Evolutionary conservation across 306 rosid genomes (phyloP).

Genomic region (Vicia faba): DNA sequence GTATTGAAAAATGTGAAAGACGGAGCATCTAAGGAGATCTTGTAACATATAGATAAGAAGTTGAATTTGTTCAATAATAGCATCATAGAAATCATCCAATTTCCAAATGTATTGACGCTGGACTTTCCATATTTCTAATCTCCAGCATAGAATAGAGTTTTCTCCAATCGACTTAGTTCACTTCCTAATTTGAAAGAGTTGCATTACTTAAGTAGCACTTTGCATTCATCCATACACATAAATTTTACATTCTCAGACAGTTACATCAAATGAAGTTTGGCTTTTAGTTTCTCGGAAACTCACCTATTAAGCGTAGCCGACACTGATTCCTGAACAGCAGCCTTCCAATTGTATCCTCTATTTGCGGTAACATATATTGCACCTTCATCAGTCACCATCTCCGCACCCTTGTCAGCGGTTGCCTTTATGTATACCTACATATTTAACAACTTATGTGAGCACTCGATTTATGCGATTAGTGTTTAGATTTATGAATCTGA

Average conservation of each 20-base stretch:
- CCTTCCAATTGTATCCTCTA: conserved; percentile 93
- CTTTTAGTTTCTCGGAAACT: conserved; percentile 35
- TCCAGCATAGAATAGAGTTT: neutral
- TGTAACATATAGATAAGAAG: neutral
- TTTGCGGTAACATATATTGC: conserved; percentile 91
- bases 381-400: conserved; percentile 98
- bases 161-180: conserved; percentile 5
- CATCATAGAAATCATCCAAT: neutral
- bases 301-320: conserved; percentile 98
- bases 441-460: conserved; percentile 23
- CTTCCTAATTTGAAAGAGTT: conserved; percentile 10
- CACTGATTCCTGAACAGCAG: conserved; percentile 96
- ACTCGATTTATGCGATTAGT: neutral
- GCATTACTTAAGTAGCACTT: neutral
- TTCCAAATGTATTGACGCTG: neutral
- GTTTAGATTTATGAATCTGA: neutral
- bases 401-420: conserved; percentile 89
- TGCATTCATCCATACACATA: conserved; percentile 1
- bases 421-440: conserved; percentile 92
- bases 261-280: conserved; percentile 9
- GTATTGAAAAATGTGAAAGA: conserved; percentile 13
- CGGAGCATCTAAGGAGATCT: conserved; percentile 1
- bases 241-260: conserved; percentile 9
- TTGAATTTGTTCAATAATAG: neutral
- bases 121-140: neutral